Conservation (phyloP, 73 alveolate genomes). For the Tetrahymena elliotti region DNA sequence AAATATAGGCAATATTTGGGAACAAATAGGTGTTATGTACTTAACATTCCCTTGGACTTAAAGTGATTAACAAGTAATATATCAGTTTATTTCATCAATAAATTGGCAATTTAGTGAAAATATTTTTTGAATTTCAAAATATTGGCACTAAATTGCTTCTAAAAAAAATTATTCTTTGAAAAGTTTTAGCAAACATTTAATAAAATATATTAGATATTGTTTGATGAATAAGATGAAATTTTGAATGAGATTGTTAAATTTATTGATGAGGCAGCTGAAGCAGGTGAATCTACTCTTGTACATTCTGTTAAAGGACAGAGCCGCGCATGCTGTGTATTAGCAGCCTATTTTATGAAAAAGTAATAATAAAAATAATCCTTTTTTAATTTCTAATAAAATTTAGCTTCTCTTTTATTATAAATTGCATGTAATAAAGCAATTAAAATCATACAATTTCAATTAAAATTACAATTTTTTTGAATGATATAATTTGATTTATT, state of each 20-base stretch:
- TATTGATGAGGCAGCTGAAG: slow-evolving; percentile 85
- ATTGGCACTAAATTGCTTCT: not conserved
- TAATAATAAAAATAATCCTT: not conserved
- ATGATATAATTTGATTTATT: not conserved
- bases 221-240: slow-evolving; percentile 85
- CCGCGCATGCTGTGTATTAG: slow-evolving; percentile 88
- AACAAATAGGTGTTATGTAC: slow-evolving; percentile 85
- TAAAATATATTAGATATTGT: slow-evolving; percentile 37
- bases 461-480: not conserved
- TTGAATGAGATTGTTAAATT: slow-evolving; percentile 82
- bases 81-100: not conserved
- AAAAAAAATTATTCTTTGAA: not conserved
- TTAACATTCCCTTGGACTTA: slow-evolving; percentile 87
- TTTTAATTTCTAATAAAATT: not conserved
- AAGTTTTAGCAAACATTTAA: not conserved
- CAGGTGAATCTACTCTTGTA: slow-evolving; percentile 93
- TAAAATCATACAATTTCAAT: not conserved
- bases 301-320: slow-evolving; percentile 96
- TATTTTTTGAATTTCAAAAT: not conserved
- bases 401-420: not conserved
- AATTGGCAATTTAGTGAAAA: not conserved
- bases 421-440: not conserved
- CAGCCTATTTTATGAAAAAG: slow-evolving; percentile 89
- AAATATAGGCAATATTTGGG: slow-evolving; percentile 87
- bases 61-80: slow-evolving; percentile 59